Base-by-base conservation (phyloP, 2,329 filamentous ascomycete genomes). In the Colletotrichum coccodes region DNA sequence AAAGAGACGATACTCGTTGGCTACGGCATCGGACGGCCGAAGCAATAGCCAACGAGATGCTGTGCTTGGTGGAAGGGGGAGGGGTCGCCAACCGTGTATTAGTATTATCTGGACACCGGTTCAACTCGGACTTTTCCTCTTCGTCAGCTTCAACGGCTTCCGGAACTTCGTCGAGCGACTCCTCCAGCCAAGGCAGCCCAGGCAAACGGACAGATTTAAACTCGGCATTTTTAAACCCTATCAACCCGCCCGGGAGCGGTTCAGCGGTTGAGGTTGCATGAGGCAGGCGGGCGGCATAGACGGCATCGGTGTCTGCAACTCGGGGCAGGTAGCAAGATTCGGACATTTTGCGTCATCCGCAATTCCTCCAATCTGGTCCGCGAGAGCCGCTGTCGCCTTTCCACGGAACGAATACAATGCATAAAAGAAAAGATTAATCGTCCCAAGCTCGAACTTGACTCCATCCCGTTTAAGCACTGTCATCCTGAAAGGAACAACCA, bases 301-400 rank as follows among this genome's bases (percentile, higher is more conserved):
- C 47, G 47, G 38, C 36, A 52, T 9, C 12, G 62, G 26, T 4
- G 52, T 42, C 30, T 7, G 6, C 32, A 26, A 34, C 7, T 16
- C 54, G 53, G 23, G 50, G 40, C 21, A 12, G 23, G 26, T 40
- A 23, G 3, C n/a, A 46, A 21, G 30, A 14, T 36, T 70, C 67
- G 60, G 61, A 60, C 63, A 62, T 62, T 67, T 36, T 60, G 38
- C 6, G 18, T 26, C 49, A 49, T 56, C 54, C 61, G 56, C 50
- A 40, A 34, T 69, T 66, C 34, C 59, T n/a, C 61, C 47, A 42
- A 36, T 26, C 11, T 32, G 26, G n/a, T 69, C 56, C 49, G 61
- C n/a, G 42, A 21, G 26, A 6, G 30, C 40, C 26, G 30, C 26
- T 32, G 18, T 49, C 42, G 54, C n/a, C 14, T 30, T 38, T 65